A percentile compares a stretch with the other conserved stretches of the same genome.
phyloP scores from a whole-genome alignment of 352 stramenopile genomes.

The Globisporangium carolinianum region DNA sequence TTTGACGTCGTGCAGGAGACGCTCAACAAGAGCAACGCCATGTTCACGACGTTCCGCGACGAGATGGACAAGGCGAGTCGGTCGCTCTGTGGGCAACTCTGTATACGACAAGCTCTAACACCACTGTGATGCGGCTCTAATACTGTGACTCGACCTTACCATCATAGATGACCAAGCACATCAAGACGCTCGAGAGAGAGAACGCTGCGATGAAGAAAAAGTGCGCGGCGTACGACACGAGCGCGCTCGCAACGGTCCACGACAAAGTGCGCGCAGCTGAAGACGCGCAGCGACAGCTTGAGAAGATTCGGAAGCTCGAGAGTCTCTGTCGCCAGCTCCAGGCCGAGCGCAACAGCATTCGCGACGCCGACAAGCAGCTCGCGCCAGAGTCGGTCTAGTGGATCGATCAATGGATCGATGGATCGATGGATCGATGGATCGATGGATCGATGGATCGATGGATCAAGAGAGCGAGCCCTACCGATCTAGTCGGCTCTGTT shows the following conservation, averaged over 20 bases:
- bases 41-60: constrained; percentile 79
- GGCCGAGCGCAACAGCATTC: constrained; percentile 60
- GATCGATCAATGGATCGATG: not conserved
- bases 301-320: constrained; percentile 83
- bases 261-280: constrained; percentile 54
- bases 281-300: constrained; percentile 62
- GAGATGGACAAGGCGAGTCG: constrained; percentile 70
- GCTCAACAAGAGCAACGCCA: constrained; percentile 79
- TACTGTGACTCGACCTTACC: no score
- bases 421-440: no score
- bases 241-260: constrained; percentile 69
- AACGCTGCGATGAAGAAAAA: constrained; percentile 77
- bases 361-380: constrained; percentile 15
- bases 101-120: no score
- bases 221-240: constrained; percentile 70
- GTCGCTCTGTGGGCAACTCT: no score
- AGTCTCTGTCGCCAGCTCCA: constrained; percentile 77
- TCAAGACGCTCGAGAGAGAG: constrained; percentile 85
- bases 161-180: constrained; percentile 67
- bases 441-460: no score
- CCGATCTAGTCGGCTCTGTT: no score
- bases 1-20: constrained; percentile 83
- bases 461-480: no score
- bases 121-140: no score
- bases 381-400: constrained; percentile 7